A percentile compares a stretch with the other conserved stretches of the same genome.
phyloP scores from a whole-genome alignment of 768 basidiomycete genomes.

The Phylloporus sp. region DNA sequence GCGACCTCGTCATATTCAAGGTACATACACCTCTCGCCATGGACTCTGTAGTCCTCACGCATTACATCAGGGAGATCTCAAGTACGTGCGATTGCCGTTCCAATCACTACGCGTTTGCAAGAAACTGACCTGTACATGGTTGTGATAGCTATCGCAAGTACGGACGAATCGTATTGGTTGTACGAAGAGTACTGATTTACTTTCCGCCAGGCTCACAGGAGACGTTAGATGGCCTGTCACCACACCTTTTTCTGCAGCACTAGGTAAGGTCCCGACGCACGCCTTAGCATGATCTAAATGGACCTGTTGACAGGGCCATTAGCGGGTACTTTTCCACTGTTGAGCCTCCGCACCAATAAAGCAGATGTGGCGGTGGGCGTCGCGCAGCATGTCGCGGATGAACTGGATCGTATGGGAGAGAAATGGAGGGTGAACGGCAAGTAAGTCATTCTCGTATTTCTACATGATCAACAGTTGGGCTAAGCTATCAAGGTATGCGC shows the following conservation, averaged over 20 bases:
- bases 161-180: conserved; percentile 21
- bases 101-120: background rate
- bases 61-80: conserved; percentile 73
- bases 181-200: conserved; percentile 1
- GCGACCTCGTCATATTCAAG: conserved; percentile 83
- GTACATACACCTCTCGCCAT: conserved; percentile 33
- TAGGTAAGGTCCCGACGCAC: conserved; percentile 46
- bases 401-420: conserved; percentile 58
- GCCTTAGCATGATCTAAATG: conserved; percentile 1
- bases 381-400: conserved; percentile 56
- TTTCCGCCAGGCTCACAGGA: conserved; percentile 66
- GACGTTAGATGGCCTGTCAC: conserved; percentile 86
- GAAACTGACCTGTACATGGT: conserved; percentile 1
- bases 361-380: conserved; percentile 92
- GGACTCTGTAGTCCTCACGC: background rate
- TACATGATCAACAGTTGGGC: background rate
- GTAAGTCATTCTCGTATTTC: conserved; percentile 35
- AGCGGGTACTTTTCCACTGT: conserved; percentile 70
- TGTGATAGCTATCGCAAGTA: conserved; percentile 77
- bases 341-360: conserved; percentile 91
- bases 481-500: conserved; percentile 26
- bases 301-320: conserved; percentile 55
- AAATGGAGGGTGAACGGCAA: conserved; percentile 81
- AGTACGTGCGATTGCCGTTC: conserved; percentile 49
- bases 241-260: conserved; percentile 67